These are phyloP conservation scores for Sphenostylis stenocarpa DNA, from an alignment of 306 rosid genomes.

Conservation along the genomic window DNA sequence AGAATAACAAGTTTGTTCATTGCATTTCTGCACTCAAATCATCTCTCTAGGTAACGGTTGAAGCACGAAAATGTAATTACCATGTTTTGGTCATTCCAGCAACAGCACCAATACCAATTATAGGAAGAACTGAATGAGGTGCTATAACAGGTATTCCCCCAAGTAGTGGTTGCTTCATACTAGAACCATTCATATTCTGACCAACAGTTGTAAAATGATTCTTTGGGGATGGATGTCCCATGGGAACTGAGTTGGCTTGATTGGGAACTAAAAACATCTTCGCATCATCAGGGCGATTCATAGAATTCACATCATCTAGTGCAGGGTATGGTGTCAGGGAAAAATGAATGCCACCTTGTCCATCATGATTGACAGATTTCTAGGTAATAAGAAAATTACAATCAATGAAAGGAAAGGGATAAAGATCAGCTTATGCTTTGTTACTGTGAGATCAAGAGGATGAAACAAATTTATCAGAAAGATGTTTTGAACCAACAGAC, in stretches of 20 bases:
- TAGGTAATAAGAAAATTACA: conserved; percentile 41
- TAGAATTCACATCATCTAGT: conserved; percentile 60
- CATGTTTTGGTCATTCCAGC: conserved; percentile 57
- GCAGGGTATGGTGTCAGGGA: conserved; percentile 54
- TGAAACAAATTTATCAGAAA: conserved; percentile 3
- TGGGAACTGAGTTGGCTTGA: conserved; percentile 55
- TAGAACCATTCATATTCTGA: conserved; percentile 50
- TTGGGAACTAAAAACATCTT: conserved; percentile 76
- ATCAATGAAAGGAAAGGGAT: conserved; percentile 29
- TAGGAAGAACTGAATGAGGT: conserved; percentile 44
- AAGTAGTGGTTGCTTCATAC: conserved; percentile 51
- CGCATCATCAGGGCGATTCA: conserved; percentile 53
- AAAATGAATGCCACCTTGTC: conserved; percentile 69
- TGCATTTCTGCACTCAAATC: neutral
- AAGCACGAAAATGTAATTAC: conserved; percentile 40
- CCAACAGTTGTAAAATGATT: conserved; percentile 53
- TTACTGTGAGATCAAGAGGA: neutral
- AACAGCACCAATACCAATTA: conserved; percentile 42
- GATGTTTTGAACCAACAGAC: neutral
- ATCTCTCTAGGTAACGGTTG: neutral
- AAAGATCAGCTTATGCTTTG: conserved; percentile 25
- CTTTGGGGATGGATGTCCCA: conserved; percentile 50
- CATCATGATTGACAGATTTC: conserved; percentile 66
- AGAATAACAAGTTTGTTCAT: neutral
- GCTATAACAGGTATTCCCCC: conserved; percentile 61